Conservation (phyloP, 1,284 basidiomycete species). For the Puccinia triticina region DNA sequence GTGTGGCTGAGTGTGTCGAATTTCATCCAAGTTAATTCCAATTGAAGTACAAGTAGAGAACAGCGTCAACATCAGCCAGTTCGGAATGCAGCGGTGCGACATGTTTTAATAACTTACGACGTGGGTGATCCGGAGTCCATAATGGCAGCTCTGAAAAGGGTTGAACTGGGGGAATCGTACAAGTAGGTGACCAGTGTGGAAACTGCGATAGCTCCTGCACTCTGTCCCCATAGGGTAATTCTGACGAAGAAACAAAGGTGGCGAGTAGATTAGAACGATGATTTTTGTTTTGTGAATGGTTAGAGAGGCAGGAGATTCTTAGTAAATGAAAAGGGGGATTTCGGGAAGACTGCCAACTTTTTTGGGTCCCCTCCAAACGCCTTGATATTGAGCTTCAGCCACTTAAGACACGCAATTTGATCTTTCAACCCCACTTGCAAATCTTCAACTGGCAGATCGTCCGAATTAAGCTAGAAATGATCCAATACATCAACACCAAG, state of each 20-base stretch:
- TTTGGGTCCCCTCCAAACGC: slow-evolving; percentile 69
- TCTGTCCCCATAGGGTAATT: slow-evolving; percentile 48
- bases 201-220: slow-evolving; percentile 42
- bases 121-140: slow-evolving; percentile 61
- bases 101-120: slow-evolving; percentile 54
- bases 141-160: slow-evolving; percentile 61
- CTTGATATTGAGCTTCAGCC: slow-evolving; percentile 68
- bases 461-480: slow-evolving; percentile 55
- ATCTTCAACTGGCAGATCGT: slow-evolving; percentile 34
- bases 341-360: slow-evolving; percentile 59
- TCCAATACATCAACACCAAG: slow-evolving; percentile 51
- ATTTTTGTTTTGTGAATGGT: not conserved
- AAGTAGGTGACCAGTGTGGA: slow-evolving; percentile 35
- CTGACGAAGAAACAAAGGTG: not conserved
- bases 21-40: slow-evolving; percentile 41
- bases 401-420: slow-evolving; percentile 66
- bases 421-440: slow-evolving; percentile 66
- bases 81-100: not conserved
- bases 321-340: not conserved
- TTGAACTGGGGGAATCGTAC: not conserved
- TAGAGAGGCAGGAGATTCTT: not conserved
- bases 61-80: not conserved
- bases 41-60: slow-evolving; percentile 17
- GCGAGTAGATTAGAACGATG: not conserved
- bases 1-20: slow-evolving; percentile 23